A percentile compares a stretch with the other conserved stretches of the same genome.
Evolutionary conservation across 768 basidiomycete genomes (phyloP).

Genomic region (Macrocybe gigantea): DNA sequence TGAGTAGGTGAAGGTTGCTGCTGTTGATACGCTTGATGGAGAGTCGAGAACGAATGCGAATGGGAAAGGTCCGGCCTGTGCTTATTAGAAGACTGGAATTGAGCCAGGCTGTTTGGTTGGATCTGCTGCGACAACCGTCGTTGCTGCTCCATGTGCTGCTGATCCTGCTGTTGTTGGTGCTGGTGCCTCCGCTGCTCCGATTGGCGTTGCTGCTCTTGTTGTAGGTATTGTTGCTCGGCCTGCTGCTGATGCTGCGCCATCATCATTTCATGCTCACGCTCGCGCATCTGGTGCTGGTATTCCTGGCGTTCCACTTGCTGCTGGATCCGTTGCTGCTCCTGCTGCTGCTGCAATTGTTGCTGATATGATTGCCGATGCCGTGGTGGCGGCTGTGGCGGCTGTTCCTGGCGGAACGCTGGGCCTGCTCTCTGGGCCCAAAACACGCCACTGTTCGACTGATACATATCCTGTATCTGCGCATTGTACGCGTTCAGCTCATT

Average conservation of each 20-base stretch:
- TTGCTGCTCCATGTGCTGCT: conserved; percentile 9
- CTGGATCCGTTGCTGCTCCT: conserved; percentile 15
- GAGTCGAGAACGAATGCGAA: too few species aligned
- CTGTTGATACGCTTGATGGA: too few species aligned
- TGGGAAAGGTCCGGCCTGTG: too few species aligned
- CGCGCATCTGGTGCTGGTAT: conserved; percentile 9
- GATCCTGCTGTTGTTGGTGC: conserved; percentile 13
- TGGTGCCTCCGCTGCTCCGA: conserved; percentile 13
- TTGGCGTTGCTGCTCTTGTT: conserved; percentile 14
- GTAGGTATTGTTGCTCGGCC: conserved; percentile 10
- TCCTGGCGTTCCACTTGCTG: conserved; percentile 11
- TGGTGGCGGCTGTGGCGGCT: too few species aligned
- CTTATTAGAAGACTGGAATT: too few species aligned
- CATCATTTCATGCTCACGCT: conserved; percentile 3
- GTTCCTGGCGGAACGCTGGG: too few species aligned
- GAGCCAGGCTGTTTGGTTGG: too few species aligned
- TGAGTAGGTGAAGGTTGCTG: background rate
- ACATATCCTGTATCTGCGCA: conserved; percentile 35
- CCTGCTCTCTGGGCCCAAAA: too few species aligned
- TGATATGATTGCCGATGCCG: conserved; percentile 45
- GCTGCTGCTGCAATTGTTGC: conserved; percentile 22
- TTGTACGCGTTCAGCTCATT: conserved; percentile 54
- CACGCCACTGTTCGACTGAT: too few species aligned
- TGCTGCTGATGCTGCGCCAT: conserved; percentile 14
- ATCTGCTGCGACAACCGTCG: conserved; percentile 6